Percentiles rank a stretch among this genome's conserved stretches.
Conservation (phyloP, 2,329 filamentous ascomycete species). For the Pezicula carpinea region DNA sequence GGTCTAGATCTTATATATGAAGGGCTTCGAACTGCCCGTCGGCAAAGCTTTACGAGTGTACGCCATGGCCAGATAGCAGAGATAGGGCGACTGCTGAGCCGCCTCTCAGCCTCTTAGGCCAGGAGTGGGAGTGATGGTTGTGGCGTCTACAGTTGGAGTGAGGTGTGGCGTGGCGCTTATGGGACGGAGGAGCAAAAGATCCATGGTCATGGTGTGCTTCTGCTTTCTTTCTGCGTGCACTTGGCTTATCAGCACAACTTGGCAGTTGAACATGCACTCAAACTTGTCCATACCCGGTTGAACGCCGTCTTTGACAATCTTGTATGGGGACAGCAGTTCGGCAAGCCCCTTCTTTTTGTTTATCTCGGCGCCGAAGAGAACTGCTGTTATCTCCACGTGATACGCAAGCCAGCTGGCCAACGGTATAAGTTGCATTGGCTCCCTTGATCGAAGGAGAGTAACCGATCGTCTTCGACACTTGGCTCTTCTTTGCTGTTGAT, state of each 20-base stretch:
- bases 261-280: too few species aligned
- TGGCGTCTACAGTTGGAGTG: not conserved
- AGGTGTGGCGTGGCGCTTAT: not conserved
- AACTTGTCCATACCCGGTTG: too few species aligned
- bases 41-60: not conserved
- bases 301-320: not conserved
- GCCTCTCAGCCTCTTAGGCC: not conserved
- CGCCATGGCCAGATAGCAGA: not conserved
- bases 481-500: too few species aligned
- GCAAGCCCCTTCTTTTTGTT: not conserved
- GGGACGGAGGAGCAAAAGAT: not conserved
- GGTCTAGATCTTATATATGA: not conserved
- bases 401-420: too few species aligned
- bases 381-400: not conserved
- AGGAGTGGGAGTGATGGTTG: not conserved
- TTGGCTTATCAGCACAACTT: too few species aligned
- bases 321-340: not conserved
- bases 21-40: not conserved
- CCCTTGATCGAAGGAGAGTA: too few species aligned
- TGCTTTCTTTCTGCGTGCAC: too few species aligned
- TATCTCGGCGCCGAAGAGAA: not conserved
- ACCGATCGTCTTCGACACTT: too few species aligned
- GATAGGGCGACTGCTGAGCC: not conserved
- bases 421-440: not conserved
- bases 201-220: too few species aligned